These are phyloP conservation scores for Aspergillus sclerotioniger DNA, from an alignment of 495 filamentous ascomycete genomes.

Conservation along the genomic window DNA sequence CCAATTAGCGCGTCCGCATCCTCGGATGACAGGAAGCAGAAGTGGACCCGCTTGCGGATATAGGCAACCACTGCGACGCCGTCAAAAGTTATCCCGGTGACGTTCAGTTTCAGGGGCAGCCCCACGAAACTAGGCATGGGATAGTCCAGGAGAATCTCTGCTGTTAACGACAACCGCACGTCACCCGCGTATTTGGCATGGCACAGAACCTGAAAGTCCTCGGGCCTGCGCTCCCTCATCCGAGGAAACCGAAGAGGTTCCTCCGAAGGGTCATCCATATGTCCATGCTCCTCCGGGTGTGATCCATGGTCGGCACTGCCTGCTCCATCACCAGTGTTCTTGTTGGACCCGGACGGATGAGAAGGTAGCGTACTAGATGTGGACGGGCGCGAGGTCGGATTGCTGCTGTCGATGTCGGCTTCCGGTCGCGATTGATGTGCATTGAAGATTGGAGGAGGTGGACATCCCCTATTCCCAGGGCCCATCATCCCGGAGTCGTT, in stretches of 20 bases:
- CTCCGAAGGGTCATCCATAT: slow-evolving; percentile 24
- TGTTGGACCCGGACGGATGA: slow-evolving; percentile 32
- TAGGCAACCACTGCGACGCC: slow-evolving; percentile 89
- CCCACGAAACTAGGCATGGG: slow-evolving; percentile 96
- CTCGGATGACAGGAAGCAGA: slow-evolving; percentile 88
- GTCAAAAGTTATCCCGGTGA: slow-evolving; percentile 92
- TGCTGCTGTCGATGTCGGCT: slow-evolving; percentile 33
- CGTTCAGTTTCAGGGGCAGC: slow-evolving; percentile 84
- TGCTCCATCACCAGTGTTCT: slow-evolving; percentile 21
- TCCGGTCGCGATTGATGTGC: slow-evolving; percentile 20
- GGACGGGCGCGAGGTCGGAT: slow-evolving; percentile 43
- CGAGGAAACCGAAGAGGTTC: slow-evolving; percentile 32
- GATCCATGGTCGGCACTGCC: slow-evolving; percentile 7
- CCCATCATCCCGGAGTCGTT: slow-evolving; percentile 34
- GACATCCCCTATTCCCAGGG: slow-evolving; percentile 15
- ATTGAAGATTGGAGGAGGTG: slow-evolving; percentile 13
- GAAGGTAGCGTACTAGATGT: slow-evolving; percentile 40
- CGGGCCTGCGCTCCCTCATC: slow-evolving; percentile 41
- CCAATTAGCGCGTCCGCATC: slow-evolving; percentile 70
- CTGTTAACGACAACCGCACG: slow-evolving; percentile 80
- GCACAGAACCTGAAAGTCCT: slow-evolving; percentile 84
- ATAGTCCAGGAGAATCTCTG: slow-evolving; percentile 94
- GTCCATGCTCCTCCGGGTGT: slow-evolving; percentile 14
- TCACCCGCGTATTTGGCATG: slow-evolving; percentile 86
- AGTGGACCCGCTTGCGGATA: slow-evolving; percentile 74